Percentiles rank a stretch among this genome's conserved stretches.
These are phyloP conservation scores for Fragaria nilgerrensis DNA, from an alignment of 306 rosid genomes.

Conservation along the genomic window DNA sequence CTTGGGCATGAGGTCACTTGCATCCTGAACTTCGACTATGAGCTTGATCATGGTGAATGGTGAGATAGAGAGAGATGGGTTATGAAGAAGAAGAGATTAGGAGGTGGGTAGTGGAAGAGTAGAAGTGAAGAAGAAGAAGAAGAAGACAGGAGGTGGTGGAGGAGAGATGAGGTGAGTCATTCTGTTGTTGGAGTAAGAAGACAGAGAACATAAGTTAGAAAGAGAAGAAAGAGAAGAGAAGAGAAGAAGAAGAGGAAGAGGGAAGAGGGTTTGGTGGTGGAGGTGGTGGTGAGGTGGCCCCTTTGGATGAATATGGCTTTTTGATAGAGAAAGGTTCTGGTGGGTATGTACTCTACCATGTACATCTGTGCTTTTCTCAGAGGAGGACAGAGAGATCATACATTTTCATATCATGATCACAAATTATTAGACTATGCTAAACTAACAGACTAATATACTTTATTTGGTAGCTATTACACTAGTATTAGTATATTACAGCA, in stretches of 20 bases:
- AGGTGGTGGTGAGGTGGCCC: constrained; percentile 28
- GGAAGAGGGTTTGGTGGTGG: constrained; percentile 23
- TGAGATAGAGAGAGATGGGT: neutral
- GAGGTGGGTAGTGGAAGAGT: constrained; percentile 17
- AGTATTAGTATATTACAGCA: too few relatives aligned
- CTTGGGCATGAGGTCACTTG: constrained; percentile 72
- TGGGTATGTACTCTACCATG: neutral
- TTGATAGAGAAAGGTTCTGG: constrained; percentile 27
- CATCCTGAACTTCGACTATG: constrained; percentile 70
- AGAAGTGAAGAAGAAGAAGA: constrained; percentile 19
- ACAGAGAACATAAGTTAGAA: constrained; percentile 33
- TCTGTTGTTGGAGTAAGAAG: constrained; percentile 55
- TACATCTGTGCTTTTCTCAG: neutral
- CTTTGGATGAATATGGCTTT: constrained; percentile 15
- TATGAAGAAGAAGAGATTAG: neutral
- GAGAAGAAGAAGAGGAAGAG: constrained; percentile 13
- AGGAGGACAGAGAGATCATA: neutral
- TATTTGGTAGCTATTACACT: too few relatives aligned
- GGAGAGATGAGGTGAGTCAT: constrained; percentile 29
- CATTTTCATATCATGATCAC: constrained; percentile 1
- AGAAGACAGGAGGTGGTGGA: constrained; percentile 7
- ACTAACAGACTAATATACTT: neutral
- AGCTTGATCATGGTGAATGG: constrained; percentile 48
- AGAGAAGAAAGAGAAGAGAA: constrained; percentile 15
- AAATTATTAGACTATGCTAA: neutral